These are phyloP conservation scores for Solanum dulcamara DNA, from an alignment of 257 asterid species.

Conservation along the genomic window DNA sequence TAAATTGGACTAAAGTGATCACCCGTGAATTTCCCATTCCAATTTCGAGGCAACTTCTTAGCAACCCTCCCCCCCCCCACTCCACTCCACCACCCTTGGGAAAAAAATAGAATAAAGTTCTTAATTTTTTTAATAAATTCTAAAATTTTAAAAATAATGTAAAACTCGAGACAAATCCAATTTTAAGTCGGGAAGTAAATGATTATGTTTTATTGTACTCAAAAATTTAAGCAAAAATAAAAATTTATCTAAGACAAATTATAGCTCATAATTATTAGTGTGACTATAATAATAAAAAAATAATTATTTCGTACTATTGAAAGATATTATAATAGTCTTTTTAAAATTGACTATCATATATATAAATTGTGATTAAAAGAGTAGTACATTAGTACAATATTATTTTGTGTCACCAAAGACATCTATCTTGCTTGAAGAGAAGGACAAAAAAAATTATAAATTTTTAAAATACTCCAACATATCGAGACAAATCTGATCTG, in stretches of 20 bases:
- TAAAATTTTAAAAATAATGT: not conserved
- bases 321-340: not conserved
- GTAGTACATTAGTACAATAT: no score
- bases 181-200: not conserved
- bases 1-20: not conserved
- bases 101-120: no score
- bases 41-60: not conserved
- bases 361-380: no score
- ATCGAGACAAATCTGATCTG: not conserved
- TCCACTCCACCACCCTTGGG: no score
- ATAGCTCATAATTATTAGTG: no score
- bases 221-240: no score
- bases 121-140: not conserved
- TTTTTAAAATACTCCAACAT: not conserved
- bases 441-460: not conserved
- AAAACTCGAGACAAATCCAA: not conserved
- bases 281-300: no score
- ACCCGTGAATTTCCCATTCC: not conserved
- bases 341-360: not conserved
- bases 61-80: accelerated
- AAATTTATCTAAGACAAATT: no score
- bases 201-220: not conserved
- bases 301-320: no score
- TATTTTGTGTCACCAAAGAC: not conserved
- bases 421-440: not conserved